Evolutionary conservation across 2,329 filamentous ascomycete genomes (phyloP).

Genomic region (Fusarium odoratissimum): DNA sequence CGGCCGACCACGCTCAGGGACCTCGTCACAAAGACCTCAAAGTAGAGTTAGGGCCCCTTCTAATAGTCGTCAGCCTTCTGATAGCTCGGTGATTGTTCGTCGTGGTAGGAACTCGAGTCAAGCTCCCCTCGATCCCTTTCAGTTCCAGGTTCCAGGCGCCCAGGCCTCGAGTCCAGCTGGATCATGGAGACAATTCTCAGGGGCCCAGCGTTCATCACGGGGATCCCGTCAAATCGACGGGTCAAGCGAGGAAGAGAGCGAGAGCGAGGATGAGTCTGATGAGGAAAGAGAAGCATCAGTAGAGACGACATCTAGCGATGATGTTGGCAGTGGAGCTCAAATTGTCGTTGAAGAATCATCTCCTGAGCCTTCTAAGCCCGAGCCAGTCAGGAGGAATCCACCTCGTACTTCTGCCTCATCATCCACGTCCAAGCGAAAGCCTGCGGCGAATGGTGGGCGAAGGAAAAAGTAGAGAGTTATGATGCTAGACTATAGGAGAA

Average conservation of each 20-base stretch:
- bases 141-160: conserved; percentile 62
- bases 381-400: conserved; percentile 53
- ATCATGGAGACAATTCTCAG: conserved; percentile 53
- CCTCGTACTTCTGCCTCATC: conserved; percentile 44
- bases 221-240: conserved; percentile 46
- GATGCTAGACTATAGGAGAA: conserved; percentile 17
- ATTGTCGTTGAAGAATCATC: conserved; percentile 50
- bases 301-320: conserved; percentile 53
- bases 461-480: conserved; percentile 49
- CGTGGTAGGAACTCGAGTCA: conserved; percentile 49
- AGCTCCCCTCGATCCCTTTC: conserved; percentile 59
- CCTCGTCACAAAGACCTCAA: conserved; percentile 53
- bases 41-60: conserved; percentile 49
- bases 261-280: conserved; percentile 45
- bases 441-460: conserved; percentile 46
- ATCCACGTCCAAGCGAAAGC: conserved; percentile 56
- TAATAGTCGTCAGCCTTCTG: conserved; percentile 58
- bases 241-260: conserved; percentile 52
- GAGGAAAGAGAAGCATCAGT: conserved; percentile 45
- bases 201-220: conserved; percentile 45
- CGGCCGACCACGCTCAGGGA: conserved; percentile 56
- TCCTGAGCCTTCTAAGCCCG: conserved; percentile 44
- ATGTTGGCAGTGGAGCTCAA: conserved; percentile 51
- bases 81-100: conserved; percentile 51
- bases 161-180: conserved; percentile 51